Base-by-base conservation (phyloP, 1,139 yeast species). In the Saccharomycopsis phalli region DNA sequence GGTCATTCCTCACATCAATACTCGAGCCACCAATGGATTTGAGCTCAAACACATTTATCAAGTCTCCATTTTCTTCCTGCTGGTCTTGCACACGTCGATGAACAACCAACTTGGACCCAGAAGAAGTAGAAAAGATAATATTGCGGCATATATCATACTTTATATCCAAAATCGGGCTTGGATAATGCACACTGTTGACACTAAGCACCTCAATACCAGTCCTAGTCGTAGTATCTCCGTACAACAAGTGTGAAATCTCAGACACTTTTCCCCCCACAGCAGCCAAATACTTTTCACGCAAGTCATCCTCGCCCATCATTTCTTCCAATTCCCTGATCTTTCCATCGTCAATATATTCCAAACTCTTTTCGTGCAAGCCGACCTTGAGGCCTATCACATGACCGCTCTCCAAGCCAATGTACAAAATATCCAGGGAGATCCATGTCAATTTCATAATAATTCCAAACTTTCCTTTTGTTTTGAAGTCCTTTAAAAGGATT, bases 321-420 rank as follows among this genome's bases (percentile, higher is more conserved):
- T 16, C 22, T 19, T 41, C 42, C 3, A 44, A 20, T 17, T 37
- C 27, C 7, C 18, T 14, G 8, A 41, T 25, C 25, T 36, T 41
- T 11, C 28, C 13, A 2, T 41, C 40, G 25, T 44, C 47, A 20
- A 37, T 21, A 21, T 26, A 37, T 5, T 27, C 20, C 7, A 44
- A 17, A 17, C 34, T 25, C 23, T 31, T 31, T 4, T n/a, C 30
- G 4, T 38, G 19, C 16, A 13, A 8, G 2, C 47, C 44, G 4
- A 45, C 27, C 7, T 37, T 8, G 7, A 44, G 18, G 2, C 39
- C 18, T 1, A 44, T 19, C 11, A 42, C 34, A 31, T 40, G 41
- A 4, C 48, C 48, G 27, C 39, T 36, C 36, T 45, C 48, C 19
- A 40, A 40, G 7, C 48, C 48, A 17, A 45, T 14, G 6, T 13